These are phyloP conservation scores for Eudorina sp. DNA, from an alignment of 139 green algal genomes.

Conservation along the genomic window DNA sequence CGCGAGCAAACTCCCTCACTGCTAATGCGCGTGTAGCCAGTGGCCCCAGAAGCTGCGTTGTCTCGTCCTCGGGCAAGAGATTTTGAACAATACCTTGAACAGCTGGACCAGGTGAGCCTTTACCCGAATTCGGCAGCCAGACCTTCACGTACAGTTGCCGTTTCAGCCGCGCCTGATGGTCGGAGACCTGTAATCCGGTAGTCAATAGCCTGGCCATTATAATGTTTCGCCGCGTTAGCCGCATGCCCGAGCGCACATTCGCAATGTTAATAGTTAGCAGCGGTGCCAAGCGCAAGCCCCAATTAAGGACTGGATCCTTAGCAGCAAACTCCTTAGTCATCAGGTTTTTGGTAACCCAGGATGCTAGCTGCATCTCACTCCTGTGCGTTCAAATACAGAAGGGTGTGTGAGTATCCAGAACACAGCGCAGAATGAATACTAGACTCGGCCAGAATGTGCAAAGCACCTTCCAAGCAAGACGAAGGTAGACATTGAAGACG, in stretches of 20 bases:
- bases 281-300: slow-evolving; percentile 44
- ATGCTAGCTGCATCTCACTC: background rate
- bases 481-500: too few species aligned
- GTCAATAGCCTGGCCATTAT: background rate
- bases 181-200: slow-evolving; percentile 7
- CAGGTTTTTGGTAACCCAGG: slow-evolving; percentile 8
- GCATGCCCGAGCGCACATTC: background rate
- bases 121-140: slow-evolving; percentile 30
- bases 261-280: slow-evolving; percentile 23
- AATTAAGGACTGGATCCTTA: slow-evolving; percentile 18
- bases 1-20: slow-evolving; percentile 20
- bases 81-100: background rate
- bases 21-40: background rate
- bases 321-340: background rate
- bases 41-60: slow-evolving; percentile 14
- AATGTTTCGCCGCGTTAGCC: background rate
- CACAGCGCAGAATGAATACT: too few species aligned
- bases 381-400: too few species aligned
- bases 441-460: too few species aligned
- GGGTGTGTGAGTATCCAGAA: too few species aligned
- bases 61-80: background rate
- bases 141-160: background rate
- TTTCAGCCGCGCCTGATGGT: slow-evolving; percentile 44
- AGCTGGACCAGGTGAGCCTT: background rate
- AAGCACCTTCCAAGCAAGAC: too few species aligned